phyloP scores from a whole-genome alignment of 306 rosid species.

The Calophaca sinica region DNA sequence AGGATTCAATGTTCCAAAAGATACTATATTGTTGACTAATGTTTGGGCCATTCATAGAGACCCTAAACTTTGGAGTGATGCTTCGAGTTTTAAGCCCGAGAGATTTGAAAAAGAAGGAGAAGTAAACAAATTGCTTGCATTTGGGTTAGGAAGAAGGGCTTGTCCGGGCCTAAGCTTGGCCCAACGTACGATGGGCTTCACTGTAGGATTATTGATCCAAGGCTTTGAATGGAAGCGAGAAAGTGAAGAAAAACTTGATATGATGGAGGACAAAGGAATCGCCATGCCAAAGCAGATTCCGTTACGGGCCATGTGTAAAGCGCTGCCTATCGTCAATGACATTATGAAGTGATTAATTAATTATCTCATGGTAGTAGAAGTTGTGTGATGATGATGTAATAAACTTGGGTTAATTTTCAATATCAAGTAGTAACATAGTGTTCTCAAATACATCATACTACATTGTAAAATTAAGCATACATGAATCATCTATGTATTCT shows the following conservation, averaged over 20 bases:
- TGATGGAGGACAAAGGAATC: slow-evolving; percentile 2
- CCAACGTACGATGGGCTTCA: neutral
- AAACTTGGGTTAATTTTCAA: too few species aligned
- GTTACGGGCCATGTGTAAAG: slow-evolving; percentile 14
- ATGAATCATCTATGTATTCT: too few species aligned
- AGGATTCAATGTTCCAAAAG: slow-evolving; percentile 27
- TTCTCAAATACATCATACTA: too few species aligned
- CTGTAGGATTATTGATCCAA: slow-evolving; percentile 28
- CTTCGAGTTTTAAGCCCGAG: neutral
- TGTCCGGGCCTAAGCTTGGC: neutral
- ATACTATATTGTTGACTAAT: slow-evolving; percentile 31
- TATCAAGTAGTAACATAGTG: too few species aligned
- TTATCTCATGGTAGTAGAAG: neutral
- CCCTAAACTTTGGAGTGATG: neutral
- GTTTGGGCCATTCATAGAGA: slow-evolving; percentile 9
- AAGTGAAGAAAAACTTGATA: slow-evolving; percentile 2
- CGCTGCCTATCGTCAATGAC: neutral
- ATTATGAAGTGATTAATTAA: neutral
- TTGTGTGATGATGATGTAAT: neutral
- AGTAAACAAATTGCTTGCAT: neutral
- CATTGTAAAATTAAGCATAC: too few species aligned
- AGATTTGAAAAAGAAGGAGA: neutral
- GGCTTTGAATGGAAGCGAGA: slow-evolving; percentile 38
- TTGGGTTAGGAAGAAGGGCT: neutral
- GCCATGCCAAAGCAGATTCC: slow-evolving; percentile 18